phyloP scores from a whole-genome alignment of 768 basidiomycete genomes.

The Boletus patriciae region DNA sequence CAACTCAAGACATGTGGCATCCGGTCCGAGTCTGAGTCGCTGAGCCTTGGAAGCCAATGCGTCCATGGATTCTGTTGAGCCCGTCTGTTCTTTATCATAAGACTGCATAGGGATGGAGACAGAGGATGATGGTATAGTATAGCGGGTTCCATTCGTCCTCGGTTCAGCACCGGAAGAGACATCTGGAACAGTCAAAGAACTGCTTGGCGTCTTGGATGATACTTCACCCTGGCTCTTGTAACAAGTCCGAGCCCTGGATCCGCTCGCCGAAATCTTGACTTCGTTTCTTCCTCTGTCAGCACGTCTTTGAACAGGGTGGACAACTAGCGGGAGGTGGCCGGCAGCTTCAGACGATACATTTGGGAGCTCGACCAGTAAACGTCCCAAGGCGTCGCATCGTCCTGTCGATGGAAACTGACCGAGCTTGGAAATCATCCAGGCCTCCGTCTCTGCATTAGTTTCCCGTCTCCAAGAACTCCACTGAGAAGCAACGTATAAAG shows the following conservation, averaged over 20 bases:
- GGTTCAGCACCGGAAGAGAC: not conserved
- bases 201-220: not conserved
- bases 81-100: not conserved
- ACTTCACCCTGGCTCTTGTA: not conserved
- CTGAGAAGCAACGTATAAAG: not conserved
- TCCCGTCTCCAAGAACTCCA: not conserved
- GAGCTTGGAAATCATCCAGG: not conserved
- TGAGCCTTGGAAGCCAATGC: not conserved
- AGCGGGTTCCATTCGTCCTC: not conserved
- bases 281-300: not conserved
- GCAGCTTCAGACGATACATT: not conserved
- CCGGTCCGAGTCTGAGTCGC: not conserved
- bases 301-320: not conserved
- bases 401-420: not conserved
- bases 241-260: not conserved
- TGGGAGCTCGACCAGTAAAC: slow-evolving; percentile 1
- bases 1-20: not conserved
- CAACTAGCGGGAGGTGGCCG: not conserved
- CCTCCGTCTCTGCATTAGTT: not conserved
- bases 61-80: not conserved
- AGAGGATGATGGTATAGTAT: not conserved
- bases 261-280: not conserved
- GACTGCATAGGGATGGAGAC: not conserved
- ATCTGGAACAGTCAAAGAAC: not conserved
- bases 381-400: slow-evolving; percentile 6